phyloP scores from a whole-genome alignment of 441 rosid species.

The Jatropha podagrica region DNA sequence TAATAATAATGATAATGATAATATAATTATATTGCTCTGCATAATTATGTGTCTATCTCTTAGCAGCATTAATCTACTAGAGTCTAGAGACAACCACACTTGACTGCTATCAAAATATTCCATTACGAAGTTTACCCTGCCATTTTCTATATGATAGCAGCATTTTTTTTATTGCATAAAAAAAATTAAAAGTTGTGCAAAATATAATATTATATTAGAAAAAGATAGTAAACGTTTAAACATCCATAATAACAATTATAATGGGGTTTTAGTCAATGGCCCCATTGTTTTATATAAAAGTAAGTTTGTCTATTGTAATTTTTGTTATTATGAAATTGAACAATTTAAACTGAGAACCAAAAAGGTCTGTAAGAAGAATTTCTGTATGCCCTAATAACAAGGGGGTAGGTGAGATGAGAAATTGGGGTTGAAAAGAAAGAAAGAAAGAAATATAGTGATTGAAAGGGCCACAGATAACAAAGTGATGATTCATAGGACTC shows the following conservation, averaged over 20 bases:
- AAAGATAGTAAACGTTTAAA: slow-evolving; percentile 24
- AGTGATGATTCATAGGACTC: slow-evolving; percentile 41
- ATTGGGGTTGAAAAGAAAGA: slow-evolving; percentile 4
- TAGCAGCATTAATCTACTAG: not conserved
- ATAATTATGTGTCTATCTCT: not conserved
- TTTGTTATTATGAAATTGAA: not conserved
- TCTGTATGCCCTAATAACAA: not conserved
- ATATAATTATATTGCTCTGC: too few species aligned
- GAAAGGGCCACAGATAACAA: slow-evolving; percentile 18
- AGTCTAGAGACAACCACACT: not conserved
- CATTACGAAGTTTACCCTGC: not conserved
- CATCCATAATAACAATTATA: slow-evolving; percentile 31
- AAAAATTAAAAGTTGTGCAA: not conserved
- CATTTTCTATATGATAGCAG: not conserved
- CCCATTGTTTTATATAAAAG: slow-evolving; percentile 23
- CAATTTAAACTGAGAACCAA: slow-evolving; percentile 3
- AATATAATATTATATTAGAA: not conserved
- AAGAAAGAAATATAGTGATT: not conserved
- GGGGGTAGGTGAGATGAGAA: slow-evolving; percentile 18
- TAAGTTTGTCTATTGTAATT: slow-evolving; percentile 6
- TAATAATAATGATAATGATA: too few species aligned
- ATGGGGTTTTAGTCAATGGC: slow-evolving; percentile 26
- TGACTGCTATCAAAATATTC: not conserved
- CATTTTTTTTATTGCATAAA: slow-evolving; percentile 1
- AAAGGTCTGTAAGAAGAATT: not conserved